These are phyloP conservation scores for Leishmania gerbilli DNA, from an alignment of 208 protist species.

Conservation along the genomic window DNA sequence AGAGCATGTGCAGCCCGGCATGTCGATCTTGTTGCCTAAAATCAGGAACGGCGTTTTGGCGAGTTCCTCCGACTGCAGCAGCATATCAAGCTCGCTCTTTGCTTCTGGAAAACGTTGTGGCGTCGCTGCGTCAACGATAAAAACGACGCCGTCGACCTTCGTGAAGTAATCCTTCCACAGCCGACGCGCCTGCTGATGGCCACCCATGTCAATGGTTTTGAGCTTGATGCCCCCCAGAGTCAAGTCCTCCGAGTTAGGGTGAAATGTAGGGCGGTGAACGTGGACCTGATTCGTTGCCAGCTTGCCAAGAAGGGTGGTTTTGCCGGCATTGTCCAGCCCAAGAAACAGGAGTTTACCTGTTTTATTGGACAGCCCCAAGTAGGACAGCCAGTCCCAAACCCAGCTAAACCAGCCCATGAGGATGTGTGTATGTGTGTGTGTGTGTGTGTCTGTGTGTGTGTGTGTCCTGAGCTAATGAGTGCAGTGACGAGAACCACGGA, in stretches of 20 bases:
- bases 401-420: conserved; percentile 88
- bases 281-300: conserved; percentile 90
- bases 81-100: conserved; percentile 96
- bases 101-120: conserved; percentile 96
- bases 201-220: conserved; percentile 99
- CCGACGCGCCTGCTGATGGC: conserved; percentile 96
- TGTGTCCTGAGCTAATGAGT: background rate
- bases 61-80: conserved; percentile 95
- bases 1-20: conserved; percentile 84
- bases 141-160: conserved; percentile 99
- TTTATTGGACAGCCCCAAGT: conserved; percentile 91
- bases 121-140: conserved; percentile 98
- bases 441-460: background rate
- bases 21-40: conserved; percentile 99
- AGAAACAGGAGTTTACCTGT: conserved; percentile 98
- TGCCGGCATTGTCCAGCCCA: conserved; percentile 99
- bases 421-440: background rate
- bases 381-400: conserved; percentile 93
- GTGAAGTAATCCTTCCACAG: conserved; percentile 99
- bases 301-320: conserved; percentile 99
- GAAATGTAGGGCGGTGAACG: conserved; percentile 89
- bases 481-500: background rate
- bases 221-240: conserved; percentile 98
- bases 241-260: conserved; percentile 97
- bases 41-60: conserved; percentile 98